Evolutionary conservation across 1,284 basidiomycete species (phyloP), one percentile per base, ranked within the genome.

Genomic region (Thecaphora thlaspeos): DNA sequence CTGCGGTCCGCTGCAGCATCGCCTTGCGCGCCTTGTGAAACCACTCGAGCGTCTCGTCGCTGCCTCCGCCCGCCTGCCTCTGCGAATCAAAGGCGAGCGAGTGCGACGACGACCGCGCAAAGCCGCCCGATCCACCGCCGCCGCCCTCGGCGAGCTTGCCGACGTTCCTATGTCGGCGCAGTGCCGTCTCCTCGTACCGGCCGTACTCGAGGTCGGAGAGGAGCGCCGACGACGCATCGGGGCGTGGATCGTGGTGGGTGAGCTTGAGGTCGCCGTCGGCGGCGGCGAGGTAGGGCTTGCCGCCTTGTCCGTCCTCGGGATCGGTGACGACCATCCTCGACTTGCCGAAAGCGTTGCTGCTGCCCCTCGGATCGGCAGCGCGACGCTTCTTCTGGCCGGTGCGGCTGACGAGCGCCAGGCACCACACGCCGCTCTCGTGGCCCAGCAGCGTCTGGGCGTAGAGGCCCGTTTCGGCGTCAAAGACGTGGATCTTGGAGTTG

Each of bases 371-470:
- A n/a, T n/a, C n/a, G n/a, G n/a, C 26, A 38, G 17, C 30, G 15
- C 22, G 21, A n/a, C 46, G 10, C 14, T 30, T 34, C 28, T 53
- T 51, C n/a, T n/a, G n/a, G 51, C 50, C 43, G 17, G 54, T 58
- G 18, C 66, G 63, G 41, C 60, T 61, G 18, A 84, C 85, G 34
- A 97, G 82, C 45, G 87, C 86, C 11, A 97, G 84, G 15, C 89
- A 88, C 94, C 94, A 97, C 0, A 97, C 92, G 11, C 94, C 94
- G 10, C 84, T 82, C 18, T 88, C 86, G 79, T 96, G 93, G 0
- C 92, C 94, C 1, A 85, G 81, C 3, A 98, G 83, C 0, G 89
- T 90, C 41, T 87, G 83, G 26, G 84, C 83, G 45, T 89, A 85
- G 5, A 88, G 84, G 0, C 93, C 94, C 0, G 88, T 89, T 37